Evolutionary conservation across 2,329 filamentous ascomycete species (phyloP).

Genomic region (Amphichorda felina): DNA sequence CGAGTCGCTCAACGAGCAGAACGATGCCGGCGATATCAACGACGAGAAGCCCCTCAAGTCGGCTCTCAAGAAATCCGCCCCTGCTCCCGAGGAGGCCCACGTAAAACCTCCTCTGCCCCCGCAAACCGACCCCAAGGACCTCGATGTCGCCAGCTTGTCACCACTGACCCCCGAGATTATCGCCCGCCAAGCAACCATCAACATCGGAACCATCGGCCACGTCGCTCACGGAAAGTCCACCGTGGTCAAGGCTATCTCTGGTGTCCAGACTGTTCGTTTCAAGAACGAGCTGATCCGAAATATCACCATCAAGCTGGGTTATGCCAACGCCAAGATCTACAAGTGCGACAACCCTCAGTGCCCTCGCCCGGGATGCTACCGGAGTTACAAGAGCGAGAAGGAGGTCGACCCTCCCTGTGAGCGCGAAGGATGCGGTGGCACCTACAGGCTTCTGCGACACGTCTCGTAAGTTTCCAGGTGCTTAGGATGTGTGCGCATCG

Average conservation of each 20-base stretch:
- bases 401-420: conserved; percentile 95
- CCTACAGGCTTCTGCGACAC: conserved; percentile 79
- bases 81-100: conserved; percentile 44
- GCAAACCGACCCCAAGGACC: conserved; percentile 83
- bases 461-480: conserved; percentile 72
- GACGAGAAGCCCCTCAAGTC: conserved; percentile 67
- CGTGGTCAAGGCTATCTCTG: conserved; percentile 97
- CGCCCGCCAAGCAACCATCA: conserved; percentile 94
- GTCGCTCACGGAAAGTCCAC: conserved; percentile 99
- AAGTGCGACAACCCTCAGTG: conserved; percentile 90
- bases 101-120: conserved; percentile 52
- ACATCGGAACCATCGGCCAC: conserved; percentile 96
- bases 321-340: conserved; percentile 99
- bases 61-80: conserved; percentile 65
- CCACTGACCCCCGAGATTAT: conserved; percentile 95
- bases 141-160: conserved; percentile 70
- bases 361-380: conserved; percentile 88
- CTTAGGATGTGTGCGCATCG: too few relatives aligned
- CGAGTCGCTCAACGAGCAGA: conserved; percentile 50
- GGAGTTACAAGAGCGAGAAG: conserved; percentile 98
- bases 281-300: conserved; percentile 99
- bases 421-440: conserved; percentile 79
- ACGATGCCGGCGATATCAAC: conserved; percentile 43
- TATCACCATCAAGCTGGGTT: conserved; percentile 99
- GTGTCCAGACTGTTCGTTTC: conserved; percentile 97